Percentiles rank a stretch among this genome's conserved stretches.
Evolutionary conservation across 2,329 filamentous ascomycete species (phyloP).

Genomic region (Alternaria hordeiaustralica): DNA sequence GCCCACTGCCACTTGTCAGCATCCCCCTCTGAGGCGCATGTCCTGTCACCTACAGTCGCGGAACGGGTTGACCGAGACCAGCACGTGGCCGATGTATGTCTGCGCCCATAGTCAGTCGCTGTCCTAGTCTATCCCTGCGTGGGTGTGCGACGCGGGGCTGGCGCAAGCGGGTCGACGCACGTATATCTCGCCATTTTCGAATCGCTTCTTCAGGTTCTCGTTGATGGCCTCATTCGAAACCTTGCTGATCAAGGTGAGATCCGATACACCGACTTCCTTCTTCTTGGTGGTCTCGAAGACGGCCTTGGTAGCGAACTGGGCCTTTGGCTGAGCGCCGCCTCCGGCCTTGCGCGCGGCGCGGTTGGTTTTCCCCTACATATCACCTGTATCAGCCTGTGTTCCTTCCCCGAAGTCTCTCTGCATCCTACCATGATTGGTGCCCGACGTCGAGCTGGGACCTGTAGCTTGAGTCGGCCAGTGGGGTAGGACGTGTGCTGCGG

Average conservation of each 20-base stretch:
- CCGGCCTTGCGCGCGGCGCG: slow-evolving; percentile 63
- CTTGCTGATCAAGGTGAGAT: slow-evolving; percentile 96
- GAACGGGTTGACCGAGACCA: slow-evolving; percentile 99
- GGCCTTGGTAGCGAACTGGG: slow-evolving; percentile 87
- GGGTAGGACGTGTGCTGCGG: slow-evolving; percentile 18
- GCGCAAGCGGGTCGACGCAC: slow-evolving; percentile 54
- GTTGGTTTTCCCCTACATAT: slow-evolving; percentile 60
- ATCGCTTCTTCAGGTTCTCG: slow-evolving; percentile 97
- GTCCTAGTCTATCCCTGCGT: slow-evolving; percentile 12
- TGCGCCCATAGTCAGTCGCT: slow-evolving; percentile 47
- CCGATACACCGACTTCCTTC: slow-evolving; percentile 98
- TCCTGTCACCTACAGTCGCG: slow-evolving; percentile 69
- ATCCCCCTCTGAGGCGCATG: neutral
- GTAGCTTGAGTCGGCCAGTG: slow-evolving; percentile 15
- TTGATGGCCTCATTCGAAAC: slow-evolving; percentile 99
- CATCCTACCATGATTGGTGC: slow-evolving; percentile 46
- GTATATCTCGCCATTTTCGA: slow-evolving; percentile 97
- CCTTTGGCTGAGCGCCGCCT: slow-evolving; percentile 51
- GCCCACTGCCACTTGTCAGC: slow-evolving; percentile 67
- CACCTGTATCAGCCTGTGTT: slow-evolving; percentile 25
- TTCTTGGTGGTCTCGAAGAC: slow-evolving; percentile 97
- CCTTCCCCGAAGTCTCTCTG: slow-evolving; percentile 3
- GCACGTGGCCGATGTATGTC: slow-evolving; percentile 98
- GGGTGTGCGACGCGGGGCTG: slow-evolving; percentile 29
- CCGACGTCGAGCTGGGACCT: slow-evolving; percentile 35